A percentile compares a stretch with the other conserved stretches of the same genome.
Conservation (phyloP, 106 monocot genomes). For the Posidonia australis region DNA sequence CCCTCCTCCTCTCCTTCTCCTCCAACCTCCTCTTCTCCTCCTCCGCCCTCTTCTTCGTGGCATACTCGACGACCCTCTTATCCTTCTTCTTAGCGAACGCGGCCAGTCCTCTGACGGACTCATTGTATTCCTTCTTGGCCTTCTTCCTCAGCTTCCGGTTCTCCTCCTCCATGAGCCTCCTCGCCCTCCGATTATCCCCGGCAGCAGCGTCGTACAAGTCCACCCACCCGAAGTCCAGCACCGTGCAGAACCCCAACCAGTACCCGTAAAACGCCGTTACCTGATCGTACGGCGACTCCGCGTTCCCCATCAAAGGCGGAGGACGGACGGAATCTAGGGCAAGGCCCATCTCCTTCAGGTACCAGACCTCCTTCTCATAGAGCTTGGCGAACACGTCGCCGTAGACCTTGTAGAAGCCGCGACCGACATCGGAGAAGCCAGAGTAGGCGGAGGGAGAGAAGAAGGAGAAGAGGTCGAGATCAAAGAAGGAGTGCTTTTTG, state of each 20-base stretch:
- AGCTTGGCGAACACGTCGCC: slow-evolving; percentile 64
- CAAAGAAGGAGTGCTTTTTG: slow-evolving; percentile 15
- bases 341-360: slow-evolving; percentile 41
- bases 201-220: slow-evolving; percentile 56
- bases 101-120: slow-evolving; percentile 43
- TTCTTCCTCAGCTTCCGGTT: slow-evolving; percentile 80
- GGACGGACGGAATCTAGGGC: slow-evolving; percentile 23
- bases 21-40: slow-evolving; percentile 73
- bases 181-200: slow-evolving; percentile 47
- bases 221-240: slow-evolving; percentile 81
- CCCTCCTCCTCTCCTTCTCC: slow-evolving; percentile 68
- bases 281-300: slow-evolving; percentile 62
- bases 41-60: slow-evolving; percentile 46
- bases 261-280: slow-evolving; percentile 75
- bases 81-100: slow-evolving; percentile 96
- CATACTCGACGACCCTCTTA: slow-evolving; percentile 63
- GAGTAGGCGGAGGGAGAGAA: slow-evolving; percentile 74
- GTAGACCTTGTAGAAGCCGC: slow-evolving; percentile 93
- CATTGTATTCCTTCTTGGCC: slow-evolving; percentile 78
- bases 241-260: slow-evolving; percentile 71
- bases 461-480: slow-evolving; percentile 59
- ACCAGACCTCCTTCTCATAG: slow-evolving; percentile 59
- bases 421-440: slow-evolving; percentile 58
- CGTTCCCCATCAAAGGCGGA: slow-evolving; percentile 69
- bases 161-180: slow-evolving; percentile 90